A percentile compares a stretch with the other conserved stretches of the same genome.
Conservation (phyloP, 257 asterid species). For the Primulina huaijiensis region DNA sequence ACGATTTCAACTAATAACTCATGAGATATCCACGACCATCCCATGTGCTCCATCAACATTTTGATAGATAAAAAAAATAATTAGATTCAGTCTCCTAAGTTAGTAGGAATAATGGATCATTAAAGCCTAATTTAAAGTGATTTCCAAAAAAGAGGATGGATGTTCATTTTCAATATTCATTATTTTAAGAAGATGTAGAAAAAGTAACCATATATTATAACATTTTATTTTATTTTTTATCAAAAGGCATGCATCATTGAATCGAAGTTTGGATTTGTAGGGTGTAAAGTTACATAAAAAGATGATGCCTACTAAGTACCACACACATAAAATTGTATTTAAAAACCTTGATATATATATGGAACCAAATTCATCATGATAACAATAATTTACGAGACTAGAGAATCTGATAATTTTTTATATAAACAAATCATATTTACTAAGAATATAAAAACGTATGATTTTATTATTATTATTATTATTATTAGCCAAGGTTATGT, state of each 20-base stretch:
- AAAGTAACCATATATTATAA: constrained; percentile 16
- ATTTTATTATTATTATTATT: too few relatives aligned
- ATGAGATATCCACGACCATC: constrained; percentile 17
- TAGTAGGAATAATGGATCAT: constrained; percentile 37
- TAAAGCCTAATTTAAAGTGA: constrained; percentile 41
- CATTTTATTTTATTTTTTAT: neutral
- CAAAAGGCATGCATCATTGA: constrained; percentile 18
- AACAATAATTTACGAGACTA: neutral
- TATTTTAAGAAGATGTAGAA: neutral
- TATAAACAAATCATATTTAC: too few relatives aligned
- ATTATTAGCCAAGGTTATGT: neutral
- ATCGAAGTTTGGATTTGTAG: constrained; percentile 22
- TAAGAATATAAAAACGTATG: too few relatives aligned
- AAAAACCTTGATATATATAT: neutral
- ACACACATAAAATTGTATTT: neutral
- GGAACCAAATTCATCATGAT: neutral
- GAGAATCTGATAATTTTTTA: neutral
- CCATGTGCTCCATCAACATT: constrained; percentile 56
- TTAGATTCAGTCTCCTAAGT: constrained; percentile 21
- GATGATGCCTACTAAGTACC: constrained; percentile 17
- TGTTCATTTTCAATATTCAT: constrained; percentile 16
- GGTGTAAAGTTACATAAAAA: constrained; percentile 18
- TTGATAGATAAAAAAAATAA: constrained; percentile 28
- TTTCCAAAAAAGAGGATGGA: constrained; percentile 32
- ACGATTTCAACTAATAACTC: too few relatives aligned